These are phyloP conservation scores for Suhomyces kunorum DNA, from an alignment of 1,139 yeast species.

Conservation along the genomic window DNA sequence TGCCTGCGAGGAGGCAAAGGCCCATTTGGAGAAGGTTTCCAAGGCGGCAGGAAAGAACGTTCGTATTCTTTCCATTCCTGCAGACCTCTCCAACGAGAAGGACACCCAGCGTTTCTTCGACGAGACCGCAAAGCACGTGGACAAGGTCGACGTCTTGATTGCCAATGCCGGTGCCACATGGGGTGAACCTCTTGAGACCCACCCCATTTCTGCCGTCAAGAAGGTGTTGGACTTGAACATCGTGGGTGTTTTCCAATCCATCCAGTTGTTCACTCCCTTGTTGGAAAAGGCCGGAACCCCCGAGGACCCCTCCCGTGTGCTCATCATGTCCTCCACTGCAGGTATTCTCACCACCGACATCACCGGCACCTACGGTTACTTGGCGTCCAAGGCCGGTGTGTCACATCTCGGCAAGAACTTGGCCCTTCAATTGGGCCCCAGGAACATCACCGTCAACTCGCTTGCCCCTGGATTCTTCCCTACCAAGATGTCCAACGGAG, in stretches of 20 bases:
- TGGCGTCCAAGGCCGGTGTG: conserved; percentile 78
- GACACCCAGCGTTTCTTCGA: conserved; percentile 52
- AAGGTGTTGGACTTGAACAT: conserved; percentile 68
- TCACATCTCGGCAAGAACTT: conserved; percentile 67
- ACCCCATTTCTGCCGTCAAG: conserved; percentile 62
- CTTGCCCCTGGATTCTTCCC: conserved; percentile 83
- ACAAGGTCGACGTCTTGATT: conserved; percentile 60
- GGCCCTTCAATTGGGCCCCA: conserved; percentile 66
- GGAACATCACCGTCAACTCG: conserved; percentile 64
- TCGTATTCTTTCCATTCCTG: conserved; percentile 55
- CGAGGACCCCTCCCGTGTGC: conserved; percentile 65
- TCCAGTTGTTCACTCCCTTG: conserved; percentile 62
- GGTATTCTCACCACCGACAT: conserved; percentile 48
- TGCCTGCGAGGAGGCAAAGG: conserved; percentile 64
- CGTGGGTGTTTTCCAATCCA: conserved; percentile 68
- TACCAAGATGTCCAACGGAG: conserved; percentile 71
- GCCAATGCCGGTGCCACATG: conserved; percentile 85
- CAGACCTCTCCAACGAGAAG: conserved; percentile 56
- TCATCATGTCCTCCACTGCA: conserved; percentile 68
- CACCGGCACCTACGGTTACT: conserved; percentile 65
- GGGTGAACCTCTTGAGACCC: conserved; percentile 68
- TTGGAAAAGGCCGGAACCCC: conserved; percentile 55
- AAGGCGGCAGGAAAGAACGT: conserved; percentile 43
- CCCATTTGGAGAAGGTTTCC: conserved; percentile 50
- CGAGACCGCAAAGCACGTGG: conserved; percentile 43